phyloP scores from a whole-genome alignment of 805 yeast genomes.

The Ogataea populi-albae region DNA sequence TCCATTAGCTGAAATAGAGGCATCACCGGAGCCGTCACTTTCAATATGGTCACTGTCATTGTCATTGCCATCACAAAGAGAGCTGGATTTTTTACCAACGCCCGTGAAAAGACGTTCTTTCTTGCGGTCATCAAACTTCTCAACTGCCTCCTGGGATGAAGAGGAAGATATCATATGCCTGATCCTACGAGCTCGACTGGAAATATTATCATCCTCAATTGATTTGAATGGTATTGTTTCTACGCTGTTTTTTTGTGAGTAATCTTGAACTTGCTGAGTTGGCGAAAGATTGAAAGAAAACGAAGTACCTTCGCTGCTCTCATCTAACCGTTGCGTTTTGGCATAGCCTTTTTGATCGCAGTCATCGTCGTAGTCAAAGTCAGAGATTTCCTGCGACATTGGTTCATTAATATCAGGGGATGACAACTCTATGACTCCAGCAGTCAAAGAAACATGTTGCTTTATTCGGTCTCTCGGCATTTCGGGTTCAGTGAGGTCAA shows the following conservation, averaged over 20 bases:
- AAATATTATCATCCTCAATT: no score
- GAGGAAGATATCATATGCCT: no score
- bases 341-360: slow-evolving; percentile 1
- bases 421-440: slow-evolving; percentile 1
- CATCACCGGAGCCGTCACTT: no score
- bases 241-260: not conserved
- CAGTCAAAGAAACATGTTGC: not conserved
- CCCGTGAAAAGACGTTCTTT: no score
- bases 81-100: no score
- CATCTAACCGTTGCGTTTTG: slow-evolving; percentile 4
- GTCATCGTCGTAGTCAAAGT: slow-evolving; percentile 14
- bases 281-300: not conserved
- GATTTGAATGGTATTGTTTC: no score
- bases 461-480: not conserved
- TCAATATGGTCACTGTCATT: no score
- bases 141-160: no score
- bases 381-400: slow-evolving; percentile 19
- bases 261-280: not conserved
- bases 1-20: no score
- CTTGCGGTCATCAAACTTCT: no score
- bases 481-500: slow-evolving; percentile 1
- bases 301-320: slow-evolving; percentile 1
- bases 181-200: no score
- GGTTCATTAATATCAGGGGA: slow-evolving; percentile 21
- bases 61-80: no score